A percentile compares a stretch with the other conserved stretches of the same genome.
Evolutionary conservation across 345 rosid genomes (phyloP).

Genomic region (Linum trigynum): DNA sequence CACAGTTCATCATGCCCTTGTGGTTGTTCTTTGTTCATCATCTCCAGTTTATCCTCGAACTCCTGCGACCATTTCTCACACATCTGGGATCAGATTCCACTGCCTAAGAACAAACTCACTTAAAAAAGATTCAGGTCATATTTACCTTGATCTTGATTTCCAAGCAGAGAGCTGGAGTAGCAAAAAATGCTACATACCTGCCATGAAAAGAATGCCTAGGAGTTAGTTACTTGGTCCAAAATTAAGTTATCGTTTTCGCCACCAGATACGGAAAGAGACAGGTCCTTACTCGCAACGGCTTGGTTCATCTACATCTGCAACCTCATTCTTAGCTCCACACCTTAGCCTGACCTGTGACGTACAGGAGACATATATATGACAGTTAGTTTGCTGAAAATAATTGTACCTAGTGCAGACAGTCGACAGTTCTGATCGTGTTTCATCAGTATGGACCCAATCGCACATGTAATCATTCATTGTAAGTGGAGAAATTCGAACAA

Average conservation of each 20-base stretch:
- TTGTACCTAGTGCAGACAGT: no score
- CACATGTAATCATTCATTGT: no score
- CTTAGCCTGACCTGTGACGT: conserved; percentile 64
- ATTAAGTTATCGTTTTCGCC: not conserved
- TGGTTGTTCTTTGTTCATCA: conserved; percentile 53
- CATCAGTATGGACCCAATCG: no score
- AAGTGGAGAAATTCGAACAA: no score
- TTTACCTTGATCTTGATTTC: conserved; percentile 71
- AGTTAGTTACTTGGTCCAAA: not conserved
- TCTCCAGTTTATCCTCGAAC: conserved; percentile 56
- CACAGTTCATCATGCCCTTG: conserved; percentile 67
- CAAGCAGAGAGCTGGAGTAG: conserved; percentile 66
- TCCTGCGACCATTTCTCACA: conserved; percentile 32
- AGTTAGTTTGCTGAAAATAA: no score
- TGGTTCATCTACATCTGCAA: conserved; percentile 82
- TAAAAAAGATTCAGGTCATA: no score
- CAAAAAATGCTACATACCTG: conserved; percentile 65
- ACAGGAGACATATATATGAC: not conserved
- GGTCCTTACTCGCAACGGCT: conserved; percentile 92
- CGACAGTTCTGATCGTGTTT: no score
- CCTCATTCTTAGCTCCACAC: conserved; percentile 77
- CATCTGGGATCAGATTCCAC: not conserved
- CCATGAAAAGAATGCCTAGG: conserved; percentile 9
- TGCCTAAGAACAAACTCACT: not conserved
- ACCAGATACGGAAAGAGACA: not conserved